Evolutionary conservation across 768 basidiomycete species (phyloP).

Genomic region (Suillus spraguei): DNA sequence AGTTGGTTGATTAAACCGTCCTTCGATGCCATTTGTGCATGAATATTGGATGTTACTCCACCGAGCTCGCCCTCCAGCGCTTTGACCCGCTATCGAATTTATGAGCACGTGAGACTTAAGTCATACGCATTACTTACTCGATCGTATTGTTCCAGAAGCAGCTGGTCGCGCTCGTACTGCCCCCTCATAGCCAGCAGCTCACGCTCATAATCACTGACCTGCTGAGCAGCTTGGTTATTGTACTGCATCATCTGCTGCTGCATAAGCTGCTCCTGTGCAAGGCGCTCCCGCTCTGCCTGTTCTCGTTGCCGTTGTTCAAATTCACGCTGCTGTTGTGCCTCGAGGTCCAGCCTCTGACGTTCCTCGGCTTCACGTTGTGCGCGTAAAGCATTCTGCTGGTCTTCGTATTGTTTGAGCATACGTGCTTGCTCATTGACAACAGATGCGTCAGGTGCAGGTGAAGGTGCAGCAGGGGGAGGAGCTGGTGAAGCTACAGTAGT

Average conservation of each 20-base stretch:
- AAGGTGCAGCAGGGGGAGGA: constrained; percentile 73
- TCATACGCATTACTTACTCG: constrained; percentile 49
- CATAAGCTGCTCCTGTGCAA: constrained; percentile 87
- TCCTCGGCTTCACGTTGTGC: constrained; percentile 84
- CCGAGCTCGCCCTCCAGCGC: constrained; percentile 88
- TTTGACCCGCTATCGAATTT: constrained; percentile 77
- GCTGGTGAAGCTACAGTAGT: constrained; percentile 54
- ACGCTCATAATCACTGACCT: constrained; percentile 82
- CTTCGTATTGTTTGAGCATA: constrained; percentile 95
- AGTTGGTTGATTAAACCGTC: constrained; percentile 95
- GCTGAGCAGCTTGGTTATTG: constrained; percentile 74
- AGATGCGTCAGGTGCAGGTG: constrained; percentile 66
- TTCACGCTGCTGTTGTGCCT: constrained; percentile 80
- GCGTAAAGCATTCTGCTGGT: constrained; percentile 87
- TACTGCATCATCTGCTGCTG: constrained; percentile 82
- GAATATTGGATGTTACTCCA: constrained; percentile 73
- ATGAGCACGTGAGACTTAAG: constrained; percentile 14
- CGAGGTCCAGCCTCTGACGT: constrained; percentile 71
- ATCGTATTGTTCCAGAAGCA: constrained; percentile 97
- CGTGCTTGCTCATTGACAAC: constrained; percentile 89
- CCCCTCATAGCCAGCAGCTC: constrained; percentile 92
- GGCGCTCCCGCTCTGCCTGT: constrained; percentile 86
- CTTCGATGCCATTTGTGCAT: constrained; percentile 86
- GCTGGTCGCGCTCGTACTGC: constrained; percentile 97
- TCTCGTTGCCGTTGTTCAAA: constrained; percentile 87